Percentiles rank a stretch among this genome's conserved stretches.
Evolutionary conservation across 768 basidiomycete species (phyloP).

Genomic region (Rhodotorula sphaerocarpa): DNA sequence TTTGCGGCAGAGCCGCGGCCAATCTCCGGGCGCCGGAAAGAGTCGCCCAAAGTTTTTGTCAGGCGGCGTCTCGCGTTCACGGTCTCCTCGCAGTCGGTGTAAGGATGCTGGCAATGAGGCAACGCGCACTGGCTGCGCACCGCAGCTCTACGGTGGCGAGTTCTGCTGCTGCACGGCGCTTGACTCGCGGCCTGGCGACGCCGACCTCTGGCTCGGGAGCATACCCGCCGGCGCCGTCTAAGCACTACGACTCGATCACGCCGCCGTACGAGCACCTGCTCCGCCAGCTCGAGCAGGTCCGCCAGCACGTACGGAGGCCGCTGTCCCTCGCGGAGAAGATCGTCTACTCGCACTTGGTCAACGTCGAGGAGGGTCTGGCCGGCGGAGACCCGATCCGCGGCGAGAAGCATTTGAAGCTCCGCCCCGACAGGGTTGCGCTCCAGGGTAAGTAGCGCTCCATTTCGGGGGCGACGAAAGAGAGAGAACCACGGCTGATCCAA

Average conservation of each 20-base stretch:
- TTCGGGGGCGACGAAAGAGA: not conserved
- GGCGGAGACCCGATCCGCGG: slow-evolving; percentile 65
- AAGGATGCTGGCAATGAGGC: slow-evolving; percentile 10
- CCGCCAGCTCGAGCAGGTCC: slow-evolving; percentile 61
- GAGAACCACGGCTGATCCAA: slow-evolving; percentile 9
- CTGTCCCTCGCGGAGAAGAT: slow-evolving; percentile 97
- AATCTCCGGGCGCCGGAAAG: too few relatives aligned
- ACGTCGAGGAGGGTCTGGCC: slow-evolving; percentile 64
- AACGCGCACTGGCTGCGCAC: not conserved
- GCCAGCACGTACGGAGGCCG: slow-evolving; percentile 63
- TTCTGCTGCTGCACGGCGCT: not conserved
- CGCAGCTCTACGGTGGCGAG: too few relatives aligned
- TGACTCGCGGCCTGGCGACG: slow-evolving; percentile 18
- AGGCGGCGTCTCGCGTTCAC: too few relatives aligned
- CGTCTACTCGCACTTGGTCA: slow-evolving; percentile 76
- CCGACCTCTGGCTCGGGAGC: too few relatives aligned
- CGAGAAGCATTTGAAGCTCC: slow-evolving; percentile 78
- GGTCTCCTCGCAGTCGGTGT: too few relatives aligned
- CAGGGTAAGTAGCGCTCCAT: slow-evolving; percentile 65
- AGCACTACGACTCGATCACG: slow-evolving; percentile 65
- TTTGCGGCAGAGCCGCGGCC: too few relatives aligned
- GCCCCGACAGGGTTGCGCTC: slow-evolving; percentile 92
- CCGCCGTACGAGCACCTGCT: slow-evolving; percentile 73
- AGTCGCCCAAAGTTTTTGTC: too few relatives aligned
- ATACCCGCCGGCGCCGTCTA: slow-evolving; percentile 47